Evolutionary conservation across 495 filamentous ascomycete genomes (phyloP), one percentile per base, ranked within the genome.

Genomic region (Xanthoparmelia taractica): DNA sequence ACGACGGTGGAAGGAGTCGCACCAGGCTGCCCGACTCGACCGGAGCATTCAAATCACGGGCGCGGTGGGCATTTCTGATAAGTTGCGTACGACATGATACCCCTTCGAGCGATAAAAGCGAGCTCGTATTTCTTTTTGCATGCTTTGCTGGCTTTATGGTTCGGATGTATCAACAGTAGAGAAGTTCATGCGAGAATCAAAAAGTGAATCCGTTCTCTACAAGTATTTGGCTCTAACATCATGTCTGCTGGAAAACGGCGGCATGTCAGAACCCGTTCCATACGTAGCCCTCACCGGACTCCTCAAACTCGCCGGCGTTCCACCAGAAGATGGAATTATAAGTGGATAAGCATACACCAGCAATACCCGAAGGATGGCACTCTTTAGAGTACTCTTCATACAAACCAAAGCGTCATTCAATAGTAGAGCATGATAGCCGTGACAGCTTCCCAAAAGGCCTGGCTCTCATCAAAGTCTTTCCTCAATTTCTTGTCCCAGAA

Each of bases 281-380:
- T 63, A 58, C 15, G 33, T 63, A 6, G 40, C 61, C 38, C 27
- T 57, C 18, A 41, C 61, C 34, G 29, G 33, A 27, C 6, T 38
- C 17, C 61, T 45, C 29, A 63, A 31, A 50, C 54, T 58, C 36
- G 43, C 61, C 20, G 47, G 27, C 31, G 38, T 31, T 57, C 61
- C 20, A 12, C 54, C 40, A 36, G 12, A 38, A 58, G 11, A 37
- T 54, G 38, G 8, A 61, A 11, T 25, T 43, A 36, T 4, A 36
- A 10, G 5, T 10, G 10, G 34, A 36, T 4, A 36, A 4, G 34
- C 34, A 36, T 36, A 36, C 4, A 36, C 10, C 34, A 36, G 34
- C 34, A 36, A 10, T 10, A 36, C 34, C 34, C 34, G 10, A 36
- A 36, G 34, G 10, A 36, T 36, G 10, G 34, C 34, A 10, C n/a